Conservation (phyloP, 2,329 filamentous ascomycete genomes). For the Hypoxylon sp. region DNA sequence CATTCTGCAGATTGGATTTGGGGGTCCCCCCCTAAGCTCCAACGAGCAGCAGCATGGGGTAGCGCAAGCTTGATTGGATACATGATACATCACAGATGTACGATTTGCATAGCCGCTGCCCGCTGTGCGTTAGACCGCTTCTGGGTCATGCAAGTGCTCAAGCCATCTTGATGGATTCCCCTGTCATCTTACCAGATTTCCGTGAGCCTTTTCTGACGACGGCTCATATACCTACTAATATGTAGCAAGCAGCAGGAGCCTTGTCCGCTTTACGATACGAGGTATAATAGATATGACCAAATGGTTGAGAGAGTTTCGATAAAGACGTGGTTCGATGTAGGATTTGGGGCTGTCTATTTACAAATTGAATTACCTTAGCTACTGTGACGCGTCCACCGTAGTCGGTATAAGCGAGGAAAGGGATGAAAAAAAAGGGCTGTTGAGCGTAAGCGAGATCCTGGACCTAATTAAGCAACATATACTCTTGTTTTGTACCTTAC, state of each 20-base stretch:
- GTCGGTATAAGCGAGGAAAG: conserved; percentile 22
- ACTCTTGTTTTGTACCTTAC: conserved; percentile 17
- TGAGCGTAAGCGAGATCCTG: conserved; percentile 32
- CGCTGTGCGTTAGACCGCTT: conserved; percentile 49
- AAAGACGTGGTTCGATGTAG: conserved; percentile 11
- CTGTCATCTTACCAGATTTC: conserved; percentile 39
- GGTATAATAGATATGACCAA: conserved; percentile 8
- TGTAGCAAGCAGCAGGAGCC: conserved; percentile 35
- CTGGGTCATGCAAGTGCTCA: conserved; percentile 49
- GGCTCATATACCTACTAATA: no score
- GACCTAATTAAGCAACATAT: conserved; percentile 33
- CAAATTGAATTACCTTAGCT: conserved; percentile 23
- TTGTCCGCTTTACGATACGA: conserved; percentile 24
- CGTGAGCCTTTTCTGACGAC: conserved; percentile 37
- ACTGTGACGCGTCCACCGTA: conserved; percentile 24
- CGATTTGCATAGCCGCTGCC: conserved; percentile 51
- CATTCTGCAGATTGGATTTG: conserved; percentile 33
- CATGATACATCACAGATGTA: conserved; percentile 40
- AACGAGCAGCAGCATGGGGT: conserved; percentile 41
- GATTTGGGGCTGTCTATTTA: conserved; percentile 20
- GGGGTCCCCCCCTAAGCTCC: no score
- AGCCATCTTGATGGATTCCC: conserved; percentile 41
- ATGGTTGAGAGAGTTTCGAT: conserved; percentile 9
- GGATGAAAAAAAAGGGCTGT: conserved; percentile 23
- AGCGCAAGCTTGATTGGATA: conserved; percentile 43